Conservation (phyloP, 805 yeast genomes). For the Teunomyces atbi region DNA sequence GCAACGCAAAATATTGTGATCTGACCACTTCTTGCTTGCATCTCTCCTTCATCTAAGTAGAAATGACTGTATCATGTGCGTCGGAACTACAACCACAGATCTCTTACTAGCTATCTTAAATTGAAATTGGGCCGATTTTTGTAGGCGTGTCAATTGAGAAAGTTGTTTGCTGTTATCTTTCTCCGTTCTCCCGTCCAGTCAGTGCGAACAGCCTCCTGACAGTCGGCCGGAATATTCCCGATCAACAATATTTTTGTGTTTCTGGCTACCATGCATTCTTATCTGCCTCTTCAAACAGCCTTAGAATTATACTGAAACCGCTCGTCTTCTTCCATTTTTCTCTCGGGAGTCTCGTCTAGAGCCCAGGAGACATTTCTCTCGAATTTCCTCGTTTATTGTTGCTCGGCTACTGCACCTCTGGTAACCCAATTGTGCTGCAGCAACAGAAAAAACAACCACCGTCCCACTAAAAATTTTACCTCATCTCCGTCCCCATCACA, state of each 20-base stretch:
- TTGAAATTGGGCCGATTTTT: too few species aligned
- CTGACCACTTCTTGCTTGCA: not conserved
- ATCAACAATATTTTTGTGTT: not conserved
- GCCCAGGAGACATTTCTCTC: not conserved
- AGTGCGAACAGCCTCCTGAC: not conserved
- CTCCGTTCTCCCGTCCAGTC: not conserved
- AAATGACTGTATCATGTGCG: too few species aligned
- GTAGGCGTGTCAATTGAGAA: too few species aligned
- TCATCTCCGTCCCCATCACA: constrained; percentile 1
- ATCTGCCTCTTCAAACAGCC: too few species aligned
- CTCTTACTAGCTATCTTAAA: too few species aligned
- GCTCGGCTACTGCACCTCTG: not conserved
- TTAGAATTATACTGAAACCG: too few species aligned
- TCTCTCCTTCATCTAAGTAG: not conserved
- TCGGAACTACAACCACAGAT: too few species aligned
- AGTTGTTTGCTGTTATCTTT: not conserved
- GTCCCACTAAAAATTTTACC: not conserved
- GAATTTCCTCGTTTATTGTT: not conserved
- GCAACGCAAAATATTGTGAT: not conserved
- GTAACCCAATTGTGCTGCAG: constrained; percentile 1
- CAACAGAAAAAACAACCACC: not conserved
- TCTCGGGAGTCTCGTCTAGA: not conserved
- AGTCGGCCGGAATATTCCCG: not conserved
- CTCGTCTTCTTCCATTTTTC: not conserved
- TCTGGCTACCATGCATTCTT: too few species aligned